Percentiles rank a stretch among this genome's conserved stretches.
Conservation (phyloP, 768 basidiomycete species). For the Ramaria sp. region DNA sequence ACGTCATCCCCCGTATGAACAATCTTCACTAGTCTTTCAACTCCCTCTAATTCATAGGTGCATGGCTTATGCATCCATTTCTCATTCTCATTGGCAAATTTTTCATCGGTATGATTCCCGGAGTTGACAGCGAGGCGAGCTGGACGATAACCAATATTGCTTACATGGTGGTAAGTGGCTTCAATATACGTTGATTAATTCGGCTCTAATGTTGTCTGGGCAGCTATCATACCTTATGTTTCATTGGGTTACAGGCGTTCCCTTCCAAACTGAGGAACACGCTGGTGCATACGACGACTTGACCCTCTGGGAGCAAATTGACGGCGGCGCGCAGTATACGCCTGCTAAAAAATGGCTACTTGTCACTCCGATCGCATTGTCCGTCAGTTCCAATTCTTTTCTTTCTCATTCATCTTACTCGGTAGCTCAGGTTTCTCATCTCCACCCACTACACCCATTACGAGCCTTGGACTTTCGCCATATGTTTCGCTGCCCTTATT, state of each 20-base stretch:
- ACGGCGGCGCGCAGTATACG: conserved; percentile 96
- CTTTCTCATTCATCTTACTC: conserved; percentile 9
- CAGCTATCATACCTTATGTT: conserved; percentile 98
- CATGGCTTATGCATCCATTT: conserved; percentile 95
- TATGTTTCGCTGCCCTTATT: conserved; percentile 77
- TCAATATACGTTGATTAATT: not conserved
- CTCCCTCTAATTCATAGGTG: conserved; percentile 41
- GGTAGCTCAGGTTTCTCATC: conserved; percentile 65
- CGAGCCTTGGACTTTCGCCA: conserved; percentile 84
- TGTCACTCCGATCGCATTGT: conserved; percentile 83
- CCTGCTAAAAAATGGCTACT: conserved; percentile 97
- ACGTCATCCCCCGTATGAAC: not conserved
- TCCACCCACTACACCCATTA: conserved; percentile 99
- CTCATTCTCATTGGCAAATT: conserved; percentile 87
- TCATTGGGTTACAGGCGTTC: conserved; percentile 95
- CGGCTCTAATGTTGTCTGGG: not conserved
- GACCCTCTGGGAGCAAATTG: conserved; percentile 99
- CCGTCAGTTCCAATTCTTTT: conserved; percentile 22
- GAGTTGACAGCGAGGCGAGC: conserved; percentile 87
- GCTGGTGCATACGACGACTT: conserved; percentile 95
- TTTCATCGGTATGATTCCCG: conserved; percentile 86
- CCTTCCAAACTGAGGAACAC: conserved; percentile 80
- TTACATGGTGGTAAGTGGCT: conserved; percentile 74
- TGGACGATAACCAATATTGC: conserved; percentile 91
- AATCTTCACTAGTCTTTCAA: not conserved